Conservation (phyloP, 306 rosid species). For the Prunus fruticosa region DNA sequence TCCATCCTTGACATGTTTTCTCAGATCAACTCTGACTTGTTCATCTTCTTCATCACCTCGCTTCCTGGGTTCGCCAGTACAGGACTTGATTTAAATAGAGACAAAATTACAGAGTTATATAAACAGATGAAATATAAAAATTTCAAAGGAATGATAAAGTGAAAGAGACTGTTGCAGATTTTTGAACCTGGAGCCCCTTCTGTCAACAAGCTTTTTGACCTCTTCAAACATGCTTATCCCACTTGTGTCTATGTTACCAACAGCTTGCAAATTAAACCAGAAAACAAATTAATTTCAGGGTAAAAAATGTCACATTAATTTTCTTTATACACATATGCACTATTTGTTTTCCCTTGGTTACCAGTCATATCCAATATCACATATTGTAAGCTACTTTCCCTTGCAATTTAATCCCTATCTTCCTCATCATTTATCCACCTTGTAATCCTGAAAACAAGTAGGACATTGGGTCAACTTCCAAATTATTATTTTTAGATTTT, state of each 20-base stretch:
- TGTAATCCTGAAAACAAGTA: constrained; percentile 52
- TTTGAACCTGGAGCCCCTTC: constrained; percentile 70
- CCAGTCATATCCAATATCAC: constrained; percentile 79
- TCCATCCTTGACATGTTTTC: too few relatives aligned
- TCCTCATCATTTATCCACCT: too few relatives aligned
- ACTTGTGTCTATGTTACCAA: constrained; percentile 96
- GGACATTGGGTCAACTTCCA: not conserved
- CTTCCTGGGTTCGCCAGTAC: constrained; percentile 81
- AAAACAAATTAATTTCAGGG: not conserved
- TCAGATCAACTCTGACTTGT: too few relatives aligned
- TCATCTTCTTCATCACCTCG: constrained; percentile 40
- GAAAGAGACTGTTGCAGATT: not conserved
- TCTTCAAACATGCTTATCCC: constrained; percentile 97
- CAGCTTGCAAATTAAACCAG: constrained; percentile 43
- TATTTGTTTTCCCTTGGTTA: constrained; percentile 15
- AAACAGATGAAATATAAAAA: too few relatives aligned
- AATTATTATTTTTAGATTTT: not conserved
- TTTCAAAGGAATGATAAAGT: not conserved
- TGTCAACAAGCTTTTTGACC: constrained; percentile 59
- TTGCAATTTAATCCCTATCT: constrained; percentile 63
- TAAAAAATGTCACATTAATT: too few relatives aligned
- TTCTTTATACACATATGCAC: too few relatives aligned
- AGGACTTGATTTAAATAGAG: too few relatives aligned
- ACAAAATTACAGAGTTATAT: not conserved
- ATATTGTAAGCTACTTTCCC: constrained; percentile 66